These are phyloP conservation scores for Gynochthodes officinalis DNA, from an alignment of 257 asterid species.

Conservation along the genomic window DNA sequence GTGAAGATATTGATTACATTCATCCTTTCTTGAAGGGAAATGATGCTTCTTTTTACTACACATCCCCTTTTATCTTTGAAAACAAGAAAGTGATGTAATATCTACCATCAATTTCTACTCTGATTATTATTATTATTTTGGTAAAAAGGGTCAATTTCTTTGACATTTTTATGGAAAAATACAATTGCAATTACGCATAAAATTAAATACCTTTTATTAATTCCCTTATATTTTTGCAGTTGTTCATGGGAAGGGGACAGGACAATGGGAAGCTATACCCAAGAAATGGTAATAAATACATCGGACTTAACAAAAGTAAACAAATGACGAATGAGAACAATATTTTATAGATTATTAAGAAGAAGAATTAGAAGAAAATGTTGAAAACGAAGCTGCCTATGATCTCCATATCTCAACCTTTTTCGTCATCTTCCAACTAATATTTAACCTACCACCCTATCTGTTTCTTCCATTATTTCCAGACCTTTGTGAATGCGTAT, in stretches of 20 bases:
- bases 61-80: neutral
- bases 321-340: too few relatives aligned
- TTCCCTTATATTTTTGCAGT: too few relatives aligned
- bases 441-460: conserved; percentile 19
- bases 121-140: too few relatives aligned
- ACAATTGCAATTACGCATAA: too few relatives aligned
- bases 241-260: too few relatives aligned
- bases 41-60: neutral
- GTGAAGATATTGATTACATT: neutral
- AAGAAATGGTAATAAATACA: neutral
- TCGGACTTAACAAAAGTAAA: neutral
- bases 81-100: neutral
- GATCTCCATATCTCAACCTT: conserved; percentile 3
- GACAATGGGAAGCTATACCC: neutral
- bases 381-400: neutral
- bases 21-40: neutral
- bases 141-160: too few relatives aligned
- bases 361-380: neutral
- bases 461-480: neutral
- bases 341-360: too few relatives aligned
- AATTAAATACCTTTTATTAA: too few relatives aligned
- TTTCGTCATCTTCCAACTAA: conserved; percentile 25
- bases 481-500: neutral
- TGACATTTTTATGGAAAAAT: too few relatives aligned
- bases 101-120: neutral